phyloP scores from a whole-genome alignment of 805 yeast genomes.

The Cyberlindnera nakhonratchasimensis region DNA sequence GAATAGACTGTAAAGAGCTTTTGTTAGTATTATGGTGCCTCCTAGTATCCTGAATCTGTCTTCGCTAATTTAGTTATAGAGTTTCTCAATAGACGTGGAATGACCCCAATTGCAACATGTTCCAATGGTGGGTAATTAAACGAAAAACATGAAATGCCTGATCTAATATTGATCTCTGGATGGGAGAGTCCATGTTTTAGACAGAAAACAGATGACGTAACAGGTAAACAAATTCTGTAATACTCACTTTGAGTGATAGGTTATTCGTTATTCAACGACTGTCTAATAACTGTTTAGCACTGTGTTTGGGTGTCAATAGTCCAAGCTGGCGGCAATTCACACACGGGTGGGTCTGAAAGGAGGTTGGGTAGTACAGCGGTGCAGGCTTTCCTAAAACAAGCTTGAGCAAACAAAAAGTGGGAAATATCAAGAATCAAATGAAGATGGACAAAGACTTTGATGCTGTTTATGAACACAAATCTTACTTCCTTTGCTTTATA shows the following conservation, averaged over 20 bases:
- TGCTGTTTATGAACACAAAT: not conserved
- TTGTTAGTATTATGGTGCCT: slow-evolving; percentile 1
- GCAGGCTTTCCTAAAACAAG: too few species aligned
- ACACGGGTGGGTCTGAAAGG: not conserved
- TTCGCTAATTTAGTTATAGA: not conserved
- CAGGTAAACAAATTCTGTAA: not conserved
- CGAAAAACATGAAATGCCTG: too few species aligned
- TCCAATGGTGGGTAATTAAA: too few species aligned
- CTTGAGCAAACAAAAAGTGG: too few species aligned
- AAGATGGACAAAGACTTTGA: not conserved
- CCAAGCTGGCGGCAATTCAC: not conserved
- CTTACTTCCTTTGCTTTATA: not conserved
- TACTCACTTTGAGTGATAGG: not conserved
- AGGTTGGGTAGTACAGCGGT: too few species aligned
- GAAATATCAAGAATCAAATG: not conserved
- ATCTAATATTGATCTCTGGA: too few species aligned
- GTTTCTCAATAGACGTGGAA: too few species aligned
- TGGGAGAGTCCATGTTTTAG: too few species aligned
- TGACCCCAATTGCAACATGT: too few species aligned
- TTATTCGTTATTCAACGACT: not conserved
- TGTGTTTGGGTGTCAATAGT: not conserved
- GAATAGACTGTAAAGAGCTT: not conserved
- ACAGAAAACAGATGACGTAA: too few species aligned
- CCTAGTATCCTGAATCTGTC: too few species aligned
- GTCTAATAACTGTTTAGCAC: not conserved